Conservation (phyloP, 2,329 filamentous ascomycete genomes). For the Rosellinia necatrix region DNA sequence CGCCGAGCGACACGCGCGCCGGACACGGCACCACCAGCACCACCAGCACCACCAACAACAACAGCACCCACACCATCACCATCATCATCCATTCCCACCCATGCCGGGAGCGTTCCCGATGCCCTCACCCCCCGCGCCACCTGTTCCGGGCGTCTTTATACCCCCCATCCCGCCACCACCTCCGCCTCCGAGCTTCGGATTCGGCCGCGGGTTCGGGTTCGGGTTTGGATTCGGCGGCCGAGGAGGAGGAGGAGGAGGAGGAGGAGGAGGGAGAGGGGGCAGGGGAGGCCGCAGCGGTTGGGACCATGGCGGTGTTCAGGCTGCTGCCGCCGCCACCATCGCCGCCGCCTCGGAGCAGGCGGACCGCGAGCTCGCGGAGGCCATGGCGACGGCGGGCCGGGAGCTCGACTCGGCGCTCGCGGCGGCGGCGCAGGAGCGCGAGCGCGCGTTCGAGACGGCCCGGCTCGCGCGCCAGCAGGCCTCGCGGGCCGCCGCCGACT, state of each 20-base stretch:
- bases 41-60: not conserved
- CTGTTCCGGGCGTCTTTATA: too few species aligned
- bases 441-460: not conserved
- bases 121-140: too few species aligned
- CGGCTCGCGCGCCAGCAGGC: not conserved
- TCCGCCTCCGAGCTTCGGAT: not conserved
- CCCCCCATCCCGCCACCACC: not conserved
- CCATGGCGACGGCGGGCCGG: not conserved
- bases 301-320: not conserved
- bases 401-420: not conserved
- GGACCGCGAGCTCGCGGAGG: slow-evolving; percentile 2
- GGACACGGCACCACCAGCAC: not conserved
- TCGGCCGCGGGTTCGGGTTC: not conserved
- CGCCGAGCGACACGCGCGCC: slow-evolving; percentile 11
- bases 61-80: not conserved
- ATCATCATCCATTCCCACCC: not conserved
- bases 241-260: too few species aligned
- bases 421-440: not conserved
- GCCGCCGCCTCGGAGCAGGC: not conserved
- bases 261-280: too few species aligned
- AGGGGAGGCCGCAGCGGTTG: not conserved
- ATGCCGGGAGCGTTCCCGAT: too few species aligned
- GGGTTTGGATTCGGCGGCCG: not conserved
- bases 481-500: not conserved
- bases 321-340: not conserved